A percentile compares a stretch with the other conserved stretches of the same genome.
These are phyloP conservation scores for Mrakia gelida DNA, from an alignment of 768 basidiomycete genomes.

Conservation along the genomic window DNA sequence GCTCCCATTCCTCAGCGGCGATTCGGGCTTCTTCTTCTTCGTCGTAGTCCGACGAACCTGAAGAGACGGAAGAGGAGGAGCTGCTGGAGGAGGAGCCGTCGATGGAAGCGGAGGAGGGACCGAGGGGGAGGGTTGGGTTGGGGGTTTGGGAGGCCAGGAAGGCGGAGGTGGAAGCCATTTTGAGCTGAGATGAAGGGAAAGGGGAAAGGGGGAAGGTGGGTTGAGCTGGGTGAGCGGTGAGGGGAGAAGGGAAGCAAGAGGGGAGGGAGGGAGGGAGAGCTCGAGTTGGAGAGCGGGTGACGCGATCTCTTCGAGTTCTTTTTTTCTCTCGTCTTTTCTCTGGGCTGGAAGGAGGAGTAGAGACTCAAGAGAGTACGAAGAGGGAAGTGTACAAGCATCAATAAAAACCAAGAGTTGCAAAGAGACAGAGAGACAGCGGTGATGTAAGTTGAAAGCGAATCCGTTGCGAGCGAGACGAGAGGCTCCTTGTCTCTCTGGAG, in stretches of 20 bases:
- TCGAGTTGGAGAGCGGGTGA: not conserved
- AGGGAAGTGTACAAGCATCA: too few species aligned
- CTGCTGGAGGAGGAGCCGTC: not conserved
- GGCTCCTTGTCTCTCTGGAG: too few species aligned
- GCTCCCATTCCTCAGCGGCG: constrained; percentile 21
- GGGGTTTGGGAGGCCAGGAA: not conserved
- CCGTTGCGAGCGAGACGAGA: too few species aligned
- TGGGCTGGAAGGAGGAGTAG: not conserved
- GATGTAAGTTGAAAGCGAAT: not conserved
- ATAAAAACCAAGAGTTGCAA: too few species aligned
- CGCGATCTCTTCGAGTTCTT: too few species aligned
- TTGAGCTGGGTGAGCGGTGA: not conserved
- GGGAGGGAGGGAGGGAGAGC: not conserved
- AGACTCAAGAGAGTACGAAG: too few species aligned
- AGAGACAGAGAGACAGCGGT: too few species aligned
- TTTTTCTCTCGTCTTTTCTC: not conserved
- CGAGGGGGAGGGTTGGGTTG: not conserved
- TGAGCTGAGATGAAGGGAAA: not conserved
- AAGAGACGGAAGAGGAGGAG: not conserved
- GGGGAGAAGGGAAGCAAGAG: not conserved
- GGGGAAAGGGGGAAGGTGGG: not conserved
- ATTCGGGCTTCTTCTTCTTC: constrained; percentile 26
- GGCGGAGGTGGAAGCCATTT: not conserved
- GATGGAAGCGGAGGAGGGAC: not conserved
- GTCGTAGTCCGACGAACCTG: constrained; percentile 11